Evolutionary conservation across 1,284 basidiomycete species (phyloP), one percentile per base, ranked within the genome.

Genomic region (Dichomitus squalens): DNA sequence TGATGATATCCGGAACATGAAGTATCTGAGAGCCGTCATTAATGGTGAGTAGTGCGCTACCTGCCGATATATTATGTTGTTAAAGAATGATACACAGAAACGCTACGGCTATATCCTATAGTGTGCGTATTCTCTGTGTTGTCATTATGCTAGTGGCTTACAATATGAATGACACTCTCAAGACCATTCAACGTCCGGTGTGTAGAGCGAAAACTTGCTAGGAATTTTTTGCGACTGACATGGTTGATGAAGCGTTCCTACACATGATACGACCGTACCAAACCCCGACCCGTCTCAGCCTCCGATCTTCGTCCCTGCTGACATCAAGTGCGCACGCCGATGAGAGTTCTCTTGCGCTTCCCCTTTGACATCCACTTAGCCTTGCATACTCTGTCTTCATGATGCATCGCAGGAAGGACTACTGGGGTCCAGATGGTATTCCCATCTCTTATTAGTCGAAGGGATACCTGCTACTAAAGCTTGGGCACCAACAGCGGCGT

Each of bases 1-100:
- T 49, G 77, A 78, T 7, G 72, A 76, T 43, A 69, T 78, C 50
- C 61, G 72, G 7, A 68, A 70, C 23, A 73, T 76, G 73, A 73
- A 72, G 58, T 76, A 68, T 52, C 62, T 78, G 5, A 58, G 73
- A 1, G 75, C 73, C 3, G 70, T 78, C 6, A 61, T 70, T 36
- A 71, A 70, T 35, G 64, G 68, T 67, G 14, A 8, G 64, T 33
- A 9, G 8, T 9, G 2, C 9, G 20, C 23, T 9, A 14, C 9
- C 4, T 25, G 20, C 25, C 1, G 25, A 16, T 6, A 21, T 12
- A 3, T 12, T 12, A n/a, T 35, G 35, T 3, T 18, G n/a, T n/a
- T 14, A 12, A 23, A 39, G 18, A 23, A 5, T 23, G 2, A 8
- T 35, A n/a, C 29, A 12, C 51, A 71, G 70, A 72, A 53, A 70